Percentiles rank a stretch among this genome's conserved stretches.
Conservation (phyloP, 2,329 filamentous ascomycete species). For the Diaporthe nobilis region DNA sequence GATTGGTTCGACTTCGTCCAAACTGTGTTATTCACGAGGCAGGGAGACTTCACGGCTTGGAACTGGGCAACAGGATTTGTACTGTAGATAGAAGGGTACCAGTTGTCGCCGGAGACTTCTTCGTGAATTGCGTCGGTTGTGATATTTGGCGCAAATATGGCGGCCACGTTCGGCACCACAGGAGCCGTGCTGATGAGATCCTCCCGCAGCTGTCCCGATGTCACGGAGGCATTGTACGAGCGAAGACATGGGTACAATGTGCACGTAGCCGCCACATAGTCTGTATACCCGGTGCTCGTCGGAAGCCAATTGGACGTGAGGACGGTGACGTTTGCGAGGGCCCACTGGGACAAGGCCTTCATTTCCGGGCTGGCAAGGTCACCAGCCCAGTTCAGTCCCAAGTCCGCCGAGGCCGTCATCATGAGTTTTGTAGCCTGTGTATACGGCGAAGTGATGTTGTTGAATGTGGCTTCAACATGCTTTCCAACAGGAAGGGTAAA, state of each 20-base stretch:
- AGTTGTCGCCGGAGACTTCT: too few species aligned
- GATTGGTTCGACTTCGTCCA: not conserved
- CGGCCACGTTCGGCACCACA: not conserved
- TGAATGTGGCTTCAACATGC: too few species aligned
- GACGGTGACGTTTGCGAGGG: not conserved
- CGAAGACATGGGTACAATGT: not conserved
- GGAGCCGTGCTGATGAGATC: not conserved
- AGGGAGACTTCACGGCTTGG: not conserved
- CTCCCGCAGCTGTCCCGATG: not conserved
- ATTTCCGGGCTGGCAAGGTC: not conserved
- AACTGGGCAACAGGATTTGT: too few species aligned
- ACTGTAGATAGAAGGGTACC: too few species aligned
- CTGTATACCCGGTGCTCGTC: not conserved
- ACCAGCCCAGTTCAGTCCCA: not conserved
- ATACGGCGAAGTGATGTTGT: too few species aligned
- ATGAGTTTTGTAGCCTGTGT: too few species aligned
- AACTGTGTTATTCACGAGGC: not conserved
- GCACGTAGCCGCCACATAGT: not conserved
- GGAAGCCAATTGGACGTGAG: not conserved
- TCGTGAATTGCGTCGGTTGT: not conserved
- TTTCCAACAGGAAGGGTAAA: too few species aligned
- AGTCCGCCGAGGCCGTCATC: too few species aligned
- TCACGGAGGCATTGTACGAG: not conserved
- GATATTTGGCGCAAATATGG: rapidly evolving
- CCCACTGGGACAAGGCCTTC: not conserved